A percentile compares a stretch with the other conserved stretches of the same genome.
Evolutionary conservation across 169 alveolate species (phyloP).

Genomic region (Plasmodium adleri): DNA sequence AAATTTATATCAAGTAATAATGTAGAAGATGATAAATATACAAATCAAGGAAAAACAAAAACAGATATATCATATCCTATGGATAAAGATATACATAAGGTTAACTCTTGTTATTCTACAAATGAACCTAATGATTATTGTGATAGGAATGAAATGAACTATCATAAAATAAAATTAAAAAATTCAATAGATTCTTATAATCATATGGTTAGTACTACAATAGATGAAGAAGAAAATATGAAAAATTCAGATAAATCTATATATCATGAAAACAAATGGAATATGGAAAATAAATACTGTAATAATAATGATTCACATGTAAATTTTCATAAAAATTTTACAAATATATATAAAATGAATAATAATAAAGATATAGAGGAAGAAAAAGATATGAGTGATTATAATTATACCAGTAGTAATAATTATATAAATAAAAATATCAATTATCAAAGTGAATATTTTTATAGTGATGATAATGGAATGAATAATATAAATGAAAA

Average conservation of each 20-base stretch:
- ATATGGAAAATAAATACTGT: neutral
- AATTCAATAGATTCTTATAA: neutral
- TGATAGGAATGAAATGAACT: constrained; percentile 16
- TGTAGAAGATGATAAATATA: constrained; percentile 8
- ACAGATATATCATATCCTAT: neutral
- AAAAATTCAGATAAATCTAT: neutral
- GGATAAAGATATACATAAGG: neutral
- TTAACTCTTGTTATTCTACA: constrained; percentile 20
- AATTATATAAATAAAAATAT: too few relatives aligned
- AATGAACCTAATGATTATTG: constrained; percentile 20
- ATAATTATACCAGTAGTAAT: too few relatives aligned
- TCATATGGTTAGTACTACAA: neutral
- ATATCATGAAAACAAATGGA: neutral
- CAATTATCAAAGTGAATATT: too few relatives aligned
- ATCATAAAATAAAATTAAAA: neutral
- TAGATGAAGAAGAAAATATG: neutral
- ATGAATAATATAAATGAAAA: too few relatives aligned
- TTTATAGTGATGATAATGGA: too few relatives aligned
- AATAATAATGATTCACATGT: neutral
- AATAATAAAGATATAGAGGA: constrained; percentile 1
- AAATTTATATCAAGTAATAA: constrained; percentile 17
- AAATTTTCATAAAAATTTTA: neutral
- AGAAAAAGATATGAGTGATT: constrained; percentile 2
- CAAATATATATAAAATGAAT: constrained; percentile 12
- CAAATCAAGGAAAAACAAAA: constrained; percentile 1